Evolutionary conservation across 164 flowering plant species (phyloP), one percentile per base, ranked within the genome.

Genomic region (Stephania cephalantha): DNA sequence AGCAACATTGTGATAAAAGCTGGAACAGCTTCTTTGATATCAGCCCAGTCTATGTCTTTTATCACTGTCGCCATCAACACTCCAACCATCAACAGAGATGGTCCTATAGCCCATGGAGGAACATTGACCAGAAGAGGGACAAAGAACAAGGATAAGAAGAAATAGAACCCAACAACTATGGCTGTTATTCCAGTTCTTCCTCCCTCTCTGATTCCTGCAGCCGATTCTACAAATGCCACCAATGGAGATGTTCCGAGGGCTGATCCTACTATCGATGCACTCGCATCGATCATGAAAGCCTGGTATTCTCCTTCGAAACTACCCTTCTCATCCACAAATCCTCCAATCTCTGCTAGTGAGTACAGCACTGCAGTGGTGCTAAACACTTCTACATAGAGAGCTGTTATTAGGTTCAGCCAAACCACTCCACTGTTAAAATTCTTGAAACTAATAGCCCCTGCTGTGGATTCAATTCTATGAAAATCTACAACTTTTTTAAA

Each of bases 81-180:
- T 46, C 97, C 97, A 44, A 92, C 97, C 83, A 91, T 77, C 10
- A 92, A 88, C 52, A 94, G 76, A 17, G 95, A 85, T 15, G 97
- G 97, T 15, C 98, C 98, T 7, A 89, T 79, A 0, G 98, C 97
- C 97, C 98, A 92, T 69, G 93, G 89, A 46, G 98, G 98, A 8
- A 92, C 93, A 78, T 85, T 90, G 1, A 85, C 82, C 61, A 92
- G 71, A 6, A 94, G 61, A 7, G 97, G 98, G 8, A 84, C 83
- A 76, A 94, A 88, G 71, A 90, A 90, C 80, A 92, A 18, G 1
- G 96, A 89, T 45, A 87, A 8, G 20, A 86, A 70, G 82, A 92
- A 92, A 71, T 85, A 94, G 5, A 87, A 22, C 10, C 87, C 92
- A 0, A 91, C 77, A 5, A 83, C 67, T 46, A 92, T 73, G 0